phyloP scores from a whole-genome alignment of 2,329 filamentous ascomycete species.

The Aspergillus sp. region DNA sequence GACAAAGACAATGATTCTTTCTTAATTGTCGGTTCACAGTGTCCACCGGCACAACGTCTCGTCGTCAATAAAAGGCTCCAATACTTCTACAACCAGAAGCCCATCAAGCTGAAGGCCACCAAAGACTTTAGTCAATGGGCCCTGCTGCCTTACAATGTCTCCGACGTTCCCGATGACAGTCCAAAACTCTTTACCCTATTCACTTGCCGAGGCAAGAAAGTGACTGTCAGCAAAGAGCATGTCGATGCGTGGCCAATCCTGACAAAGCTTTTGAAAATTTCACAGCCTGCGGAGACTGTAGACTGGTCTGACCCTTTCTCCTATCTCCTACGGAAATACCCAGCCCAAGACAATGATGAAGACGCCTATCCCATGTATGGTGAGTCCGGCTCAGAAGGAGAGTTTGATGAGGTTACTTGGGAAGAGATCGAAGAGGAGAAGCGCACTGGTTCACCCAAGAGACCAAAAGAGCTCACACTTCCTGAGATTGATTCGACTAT shows the following conservation, averaged over 20 bases:
- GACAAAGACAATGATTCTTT: conserved; percentile 27
- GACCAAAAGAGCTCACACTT: conserved; percentile 34
- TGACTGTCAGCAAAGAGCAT: conserved; percentile 26
- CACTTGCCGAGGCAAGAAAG: conserved; percentile 20
- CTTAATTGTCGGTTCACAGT: conserved; percentile 18
- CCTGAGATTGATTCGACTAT: conserved; percentile 55
- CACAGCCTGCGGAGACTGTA: background rate
- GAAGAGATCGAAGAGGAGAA: conserved; percentile 60
- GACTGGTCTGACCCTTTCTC: conserved; percentile 22
- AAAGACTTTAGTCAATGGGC: conserved; percentile 22
- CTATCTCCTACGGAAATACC: conserved; percentile 44
- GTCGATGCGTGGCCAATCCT: conserved; percentile 28
- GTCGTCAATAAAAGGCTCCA: conserved; percentile 31
- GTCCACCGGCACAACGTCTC: conserved; percentile 22
- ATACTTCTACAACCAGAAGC: conserved; percentile 26
- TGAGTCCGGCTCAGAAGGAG: conserved; percentile 52
- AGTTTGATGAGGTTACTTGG: conserved; percentile 59
- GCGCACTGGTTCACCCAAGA: conserved; percentile 14
- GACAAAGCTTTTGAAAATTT: background rate
- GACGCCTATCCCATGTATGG: conserved; percentile 52
- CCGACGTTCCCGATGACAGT: conserved; percentile 7
- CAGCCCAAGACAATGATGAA: conserved; percentile 38
- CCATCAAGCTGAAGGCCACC: conserved; percentile 17
- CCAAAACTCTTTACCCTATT: conserved; percentile 29
- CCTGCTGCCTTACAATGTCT: conserved; percentile 26